Evolutionary conservation across 1,284 basidiomycete species (phyloP).

Genomic region (Prillingera fragicola): DNA sequence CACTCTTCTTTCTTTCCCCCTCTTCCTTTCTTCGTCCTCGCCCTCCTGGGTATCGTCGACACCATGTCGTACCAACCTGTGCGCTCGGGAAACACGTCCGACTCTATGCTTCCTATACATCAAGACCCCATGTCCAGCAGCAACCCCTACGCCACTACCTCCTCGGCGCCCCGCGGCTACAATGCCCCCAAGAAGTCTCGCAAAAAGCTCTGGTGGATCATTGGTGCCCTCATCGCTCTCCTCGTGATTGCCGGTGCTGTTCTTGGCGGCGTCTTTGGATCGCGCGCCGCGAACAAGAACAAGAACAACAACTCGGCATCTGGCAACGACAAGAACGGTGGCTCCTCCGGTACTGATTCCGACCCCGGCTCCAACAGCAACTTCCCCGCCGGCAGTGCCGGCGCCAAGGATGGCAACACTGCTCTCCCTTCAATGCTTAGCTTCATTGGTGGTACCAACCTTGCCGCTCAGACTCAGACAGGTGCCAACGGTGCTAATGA

Average conservation of each 20-base stretch:
- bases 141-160: conserved; percentile 37
- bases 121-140: conserved; percentile 41
- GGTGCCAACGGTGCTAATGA: conserved; percentile 41
- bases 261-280: conserved; percentile 69
- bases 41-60: neutral
- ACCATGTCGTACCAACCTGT: neutral
- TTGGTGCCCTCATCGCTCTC: conserved; percentile 51
- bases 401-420: conserved; percentile 26
- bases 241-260: conserved; percentile 68
- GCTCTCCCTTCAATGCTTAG: conserved; percentile 26
- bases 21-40: neutral
- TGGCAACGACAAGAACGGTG: neutral
- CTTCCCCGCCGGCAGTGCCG: conserved; percentile 9
- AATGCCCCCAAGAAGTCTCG: conserved; percentile 37
- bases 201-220: conserved; percentile 42
- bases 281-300: conserved; percentile 51
- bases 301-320: conserved; percentile 50
- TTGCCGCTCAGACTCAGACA: conserved; percentile 33
- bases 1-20: neutral
- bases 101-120: conserved; percentile 11
- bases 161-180: conserved; percentile 17
- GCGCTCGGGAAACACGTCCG: conserved; percentile 3
- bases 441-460: conserved; percentile 22
- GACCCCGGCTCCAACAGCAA: neutral
- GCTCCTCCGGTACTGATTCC: neutral